Evolutionary conservation across 345 rosid species (phyloP), one percentile per base, ranked within the genome.

Genomic region (Salix arbutifolia): DNA sequence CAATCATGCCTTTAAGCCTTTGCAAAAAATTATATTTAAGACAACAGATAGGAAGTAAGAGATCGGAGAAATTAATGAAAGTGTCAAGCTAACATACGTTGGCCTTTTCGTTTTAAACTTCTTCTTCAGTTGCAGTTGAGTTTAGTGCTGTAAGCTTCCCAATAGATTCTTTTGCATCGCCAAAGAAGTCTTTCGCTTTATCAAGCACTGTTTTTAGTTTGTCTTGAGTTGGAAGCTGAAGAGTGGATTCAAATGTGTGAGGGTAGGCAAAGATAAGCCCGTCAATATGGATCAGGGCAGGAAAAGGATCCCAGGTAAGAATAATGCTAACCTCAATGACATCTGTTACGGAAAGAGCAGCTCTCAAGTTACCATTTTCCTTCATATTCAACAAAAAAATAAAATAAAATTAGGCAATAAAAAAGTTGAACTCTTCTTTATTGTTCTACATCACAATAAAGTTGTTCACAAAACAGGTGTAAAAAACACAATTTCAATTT

Each of bases 161-260:
- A 4, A 95, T 91, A 8, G 99, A 93, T 72, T 93, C 93, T 80
- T 93, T 95, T 8, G 99, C 96, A 77, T 93, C 96, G 23, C 96
- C 98, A 53, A 95, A 91, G 83, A 89, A 89, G 87, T 93, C 96
- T 82, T 86, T 90, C 71, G 90, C 97, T 83, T 91, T 91, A 79
- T 95, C 97, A 26, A 91, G 69, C 78, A 95, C 99, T 21, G 99
- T 93, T 85, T 90, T 91, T 31, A 95, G 93, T 81, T 95, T 75
- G 84, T 95, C 96, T 72, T 60, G 85, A 5, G 97, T 88, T 65
- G 97, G 99, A 81, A 95, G 97, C 97, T 95, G 88, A 65, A 75
- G 33, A 73, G 75, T 64, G 58, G 28, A 87, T 68, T 76, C 17
- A 74, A 10, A 74, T 52, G 23, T 62, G 23, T 48, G 44, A 28